phyloP scores from a whole-genome alignment of 768 basidiomycete species.

The Lactifluus hygrophoroides region DNA sequence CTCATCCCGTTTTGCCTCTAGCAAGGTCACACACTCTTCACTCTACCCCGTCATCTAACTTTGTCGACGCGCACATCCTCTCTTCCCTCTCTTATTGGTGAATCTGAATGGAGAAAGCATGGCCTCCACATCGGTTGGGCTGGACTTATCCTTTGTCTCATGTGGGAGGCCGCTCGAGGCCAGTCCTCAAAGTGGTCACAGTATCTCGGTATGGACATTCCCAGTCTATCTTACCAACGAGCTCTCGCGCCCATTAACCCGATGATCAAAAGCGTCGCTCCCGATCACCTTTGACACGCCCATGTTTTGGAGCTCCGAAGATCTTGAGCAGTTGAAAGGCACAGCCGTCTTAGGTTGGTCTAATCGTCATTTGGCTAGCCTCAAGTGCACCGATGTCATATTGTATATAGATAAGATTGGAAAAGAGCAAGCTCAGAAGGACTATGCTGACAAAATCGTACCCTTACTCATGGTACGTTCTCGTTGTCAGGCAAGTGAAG shows the following conservation, averaged over 20 bases:
- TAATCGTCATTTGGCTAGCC: background rate
- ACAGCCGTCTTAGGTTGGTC: conserved; percentile 80
- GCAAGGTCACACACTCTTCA: conserved; percentile 72
- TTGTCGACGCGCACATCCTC: conserved; percentile 72
- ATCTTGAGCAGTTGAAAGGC: conserved; percentile 67
- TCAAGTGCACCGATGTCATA: background rate
- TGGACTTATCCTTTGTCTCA: conserved; percentile 85
- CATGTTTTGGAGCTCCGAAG: conserved; percentile 85
- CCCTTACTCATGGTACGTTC: conserved; percentile 60
- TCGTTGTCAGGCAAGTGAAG: background rate
- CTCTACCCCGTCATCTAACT: conserved; percentile 67
- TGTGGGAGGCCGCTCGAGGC: conserved; percentile 82
- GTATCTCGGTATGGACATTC: conserved; percentile 54
- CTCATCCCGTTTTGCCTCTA: conserved; percentile 25
- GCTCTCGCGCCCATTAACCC: background rate
- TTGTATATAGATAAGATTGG: conserved; percentile 70
- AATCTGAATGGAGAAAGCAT: conserved; percentile 52
- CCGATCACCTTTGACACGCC: conserved; percentile 76
- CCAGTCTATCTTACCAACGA: background rate
- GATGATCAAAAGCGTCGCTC: conserved; percentile 42
- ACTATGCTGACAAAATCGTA: conserved; percentile 56
- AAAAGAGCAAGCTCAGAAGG: conserved; percentile 67
- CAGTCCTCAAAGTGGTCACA: conserved; percentile 54
- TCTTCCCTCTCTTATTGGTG: conserved; percentile 52
- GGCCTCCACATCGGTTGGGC: conserved; percentile 70